Evolutionary conservation across 441 rosid genomes (phyloP).

Genomic region (Gossypium davidsonii): DNA sequence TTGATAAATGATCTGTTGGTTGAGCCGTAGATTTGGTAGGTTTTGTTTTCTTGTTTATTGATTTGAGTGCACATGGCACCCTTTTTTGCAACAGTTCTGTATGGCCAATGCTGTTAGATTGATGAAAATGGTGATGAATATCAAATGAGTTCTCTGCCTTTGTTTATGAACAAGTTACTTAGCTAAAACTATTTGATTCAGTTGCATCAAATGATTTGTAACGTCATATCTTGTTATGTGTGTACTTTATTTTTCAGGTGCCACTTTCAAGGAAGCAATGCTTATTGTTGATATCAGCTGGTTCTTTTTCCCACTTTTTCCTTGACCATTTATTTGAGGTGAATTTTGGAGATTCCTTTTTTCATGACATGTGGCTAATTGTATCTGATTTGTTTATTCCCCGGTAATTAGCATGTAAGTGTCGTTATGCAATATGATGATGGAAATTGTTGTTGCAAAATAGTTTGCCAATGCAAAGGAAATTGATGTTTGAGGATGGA

Average conservation of each 20-base stretch:
- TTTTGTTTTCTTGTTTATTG: conserved; percentile 2
- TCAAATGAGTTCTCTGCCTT: background rate
- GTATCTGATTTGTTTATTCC: background rate
- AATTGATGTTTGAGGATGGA: background rate
- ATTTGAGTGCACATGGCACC: background rate
- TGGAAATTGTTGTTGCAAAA: background rate
- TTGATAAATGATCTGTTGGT: background rate
- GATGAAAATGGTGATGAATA: background rate
- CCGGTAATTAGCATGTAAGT: background rate
- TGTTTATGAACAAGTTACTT: background rate
- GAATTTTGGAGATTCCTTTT: background rate
- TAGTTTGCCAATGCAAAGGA: background rate
- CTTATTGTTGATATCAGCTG: conserved; percentile 41
- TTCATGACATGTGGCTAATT: background rate
- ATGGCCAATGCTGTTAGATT: background rate
- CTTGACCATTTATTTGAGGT: conserved; percentile 71
- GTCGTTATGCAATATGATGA: background rate
- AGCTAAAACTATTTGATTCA: background rate
- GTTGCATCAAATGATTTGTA: background rate
- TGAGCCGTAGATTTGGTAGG: background rate
- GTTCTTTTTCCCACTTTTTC: conserved; percentile 62
- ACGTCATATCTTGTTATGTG: background rate
- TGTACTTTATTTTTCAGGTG: conserved; percentile 25
- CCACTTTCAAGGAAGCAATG: conserved; percentile 53
- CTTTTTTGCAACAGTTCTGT: background rate